Evolutionary conservation across 345 rosid genomes (phyloP).

Genomic region (Eucalyptus paniculata): DNA sequence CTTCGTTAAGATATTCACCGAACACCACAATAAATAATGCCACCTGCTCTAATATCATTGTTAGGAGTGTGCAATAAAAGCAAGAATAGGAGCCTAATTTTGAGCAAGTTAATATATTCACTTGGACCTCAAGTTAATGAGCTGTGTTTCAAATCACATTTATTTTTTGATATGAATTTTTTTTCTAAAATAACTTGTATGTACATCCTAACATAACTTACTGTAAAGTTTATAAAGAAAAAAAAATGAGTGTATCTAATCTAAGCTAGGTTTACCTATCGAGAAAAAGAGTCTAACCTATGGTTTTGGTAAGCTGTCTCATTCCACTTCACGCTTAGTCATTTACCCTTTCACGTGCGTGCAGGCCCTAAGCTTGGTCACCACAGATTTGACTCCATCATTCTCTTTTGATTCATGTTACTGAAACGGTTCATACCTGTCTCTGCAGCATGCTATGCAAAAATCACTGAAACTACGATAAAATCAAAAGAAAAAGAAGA

Average conservation of each 20-base stretch:
- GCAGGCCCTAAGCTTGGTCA: not conserved
- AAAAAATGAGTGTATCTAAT: not conserved
- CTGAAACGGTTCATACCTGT: not conserved
- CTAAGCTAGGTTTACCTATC: not conserved
- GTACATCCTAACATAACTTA: not conserved
- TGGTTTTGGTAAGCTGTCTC: not conserved
- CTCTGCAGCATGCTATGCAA: not conserved
- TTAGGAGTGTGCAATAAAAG: fast-evolving
- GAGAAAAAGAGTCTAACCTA: not conserved
- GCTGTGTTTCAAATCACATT: too few species aligned
- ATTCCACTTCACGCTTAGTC: not conserved
- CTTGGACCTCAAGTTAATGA: not conserved
- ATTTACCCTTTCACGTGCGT: not conserved
- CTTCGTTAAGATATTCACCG: fast-evolving
- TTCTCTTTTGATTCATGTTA: not conserved
- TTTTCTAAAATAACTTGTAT: not conserved
- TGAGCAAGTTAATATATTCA: not conserved
- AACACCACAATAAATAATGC: fast-evolving
- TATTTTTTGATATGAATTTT: not conserved
- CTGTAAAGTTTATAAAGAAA: not conserved
- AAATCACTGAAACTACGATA: not conserved
- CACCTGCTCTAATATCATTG: not conserved
- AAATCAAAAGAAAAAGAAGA: not conserved
- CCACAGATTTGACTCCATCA: not conserved
- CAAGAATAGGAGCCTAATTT: not conserved